phyloP scores from a whole-genome alignment of 169 alveolate species.

The Cyclospora cayetanensis region DNA sequence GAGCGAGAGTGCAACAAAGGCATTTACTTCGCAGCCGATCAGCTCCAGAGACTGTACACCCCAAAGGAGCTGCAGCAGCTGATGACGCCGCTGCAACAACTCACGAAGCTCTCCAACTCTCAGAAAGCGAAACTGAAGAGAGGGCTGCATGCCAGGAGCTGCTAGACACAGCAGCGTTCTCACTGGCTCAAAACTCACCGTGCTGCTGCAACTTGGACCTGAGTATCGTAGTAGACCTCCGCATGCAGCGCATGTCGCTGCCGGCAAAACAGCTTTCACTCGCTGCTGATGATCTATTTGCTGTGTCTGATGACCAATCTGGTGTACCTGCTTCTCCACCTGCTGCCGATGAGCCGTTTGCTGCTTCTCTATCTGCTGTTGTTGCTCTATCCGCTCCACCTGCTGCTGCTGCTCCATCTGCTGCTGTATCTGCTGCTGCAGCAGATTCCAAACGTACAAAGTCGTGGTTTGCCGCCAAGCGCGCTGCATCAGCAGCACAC shows the following conservation, averaged over 20 bases:
- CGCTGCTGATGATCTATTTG: conserved; percentile 22
- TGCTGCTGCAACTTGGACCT: neutral
- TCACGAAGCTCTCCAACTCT: conserved; percentile 7
- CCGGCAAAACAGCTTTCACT: neutral
- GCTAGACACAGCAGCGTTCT: neutral
- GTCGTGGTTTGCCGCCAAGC: neutral
- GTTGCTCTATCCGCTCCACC: neutral
- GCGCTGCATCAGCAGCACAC: neutral
- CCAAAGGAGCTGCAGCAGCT: conserved; percentile 31
- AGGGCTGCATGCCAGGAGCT: neutral
- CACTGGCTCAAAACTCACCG: neutral
- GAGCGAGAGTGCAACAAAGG: neutral
- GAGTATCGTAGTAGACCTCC: conserved; percentile 36
- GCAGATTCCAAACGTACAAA: neutral
- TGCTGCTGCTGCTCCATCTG: neutral
- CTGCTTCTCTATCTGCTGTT: neutral
- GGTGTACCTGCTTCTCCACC: neutral
- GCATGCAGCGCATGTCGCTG: conserved; percentile 7
- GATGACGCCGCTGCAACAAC: conserved; percentile 45
- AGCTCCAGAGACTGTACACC: neutral
- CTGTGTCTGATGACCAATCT: neutral
- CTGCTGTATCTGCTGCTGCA: neutral
- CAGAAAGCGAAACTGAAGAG: conserved; percentile 29
- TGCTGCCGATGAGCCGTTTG: neutral
- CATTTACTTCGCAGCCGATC: neutral